These are phyloP conservation scores for Fusarium sp. DNA, from an alignment of 2,329 filamentous ascomycete species.

Conservation along the genomic window DNA sequence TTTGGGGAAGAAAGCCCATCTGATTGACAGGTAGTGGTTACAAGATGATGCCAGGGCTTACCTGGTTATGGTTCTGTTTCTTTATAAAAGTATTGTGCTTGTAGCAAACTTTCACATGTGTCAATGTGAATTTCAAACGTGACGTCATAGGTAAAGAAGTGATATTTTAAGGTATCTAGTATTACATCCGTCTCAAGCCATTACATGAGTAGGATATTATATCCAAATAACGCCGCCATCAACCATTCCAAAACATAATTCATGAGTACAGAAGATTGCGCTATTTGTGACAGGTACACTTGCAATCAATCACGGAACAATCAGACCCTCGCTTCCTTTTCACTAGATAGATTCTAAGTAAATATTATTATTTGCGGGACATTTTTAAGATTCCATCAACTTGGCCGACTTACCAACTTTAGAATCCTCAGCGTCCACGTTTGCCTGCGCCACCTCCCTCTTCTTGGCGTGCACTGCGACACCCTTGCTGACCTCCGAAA, in stretches of 20 bases:
- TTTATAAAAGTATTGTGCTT: too few relatives aligned
- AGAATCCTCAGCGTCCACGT: not conserved
- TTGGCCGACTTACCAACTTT: constrained; percentile 14
- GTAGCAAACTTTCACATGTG: too few relatives aligned
- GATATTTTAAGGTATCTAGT: too few relatives aligned
- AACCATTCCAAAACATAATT: not conserved
- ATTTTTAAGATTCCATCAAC: not conserved
- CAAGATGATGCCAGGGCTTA: too few relatives aligned
- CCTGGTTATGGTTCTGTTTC: too few relatives aligned
- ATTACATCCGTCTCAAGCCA: too few relatives aligned
- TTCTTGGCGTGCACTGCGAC: not conserved
- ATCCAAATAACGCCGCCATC: not conserved
- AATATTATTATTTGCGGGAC: not conserved
- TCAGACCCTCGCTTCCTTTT: constrained; percentile 14
- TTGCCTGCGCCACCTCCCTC: constrained; percentile 1
- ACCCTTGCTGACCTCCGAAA: not conserved
- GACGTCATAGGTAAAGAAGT: too few relatives aligned
- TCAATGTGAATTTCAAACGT: too few relatives aligned
- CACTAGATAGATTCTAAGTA: constrained; percentile 25
- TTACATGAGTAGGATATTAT: not conserved
- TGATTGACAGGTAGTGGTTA: too few relatives aligned
- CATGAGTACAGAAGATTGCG: not conserved
- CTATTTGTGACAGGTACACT: constrained; percentile 13
- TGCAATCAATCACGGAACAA: constrained; percentile 10
- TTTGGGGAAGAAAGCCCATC: constrained; percentile 11